Percentiles rank a stretch among this genome's conserved stretches.
Evolutionary conservation across 1,284 basidiomycete genomes (phyloP).

Genomic region (Pterula multifida): DNA sequence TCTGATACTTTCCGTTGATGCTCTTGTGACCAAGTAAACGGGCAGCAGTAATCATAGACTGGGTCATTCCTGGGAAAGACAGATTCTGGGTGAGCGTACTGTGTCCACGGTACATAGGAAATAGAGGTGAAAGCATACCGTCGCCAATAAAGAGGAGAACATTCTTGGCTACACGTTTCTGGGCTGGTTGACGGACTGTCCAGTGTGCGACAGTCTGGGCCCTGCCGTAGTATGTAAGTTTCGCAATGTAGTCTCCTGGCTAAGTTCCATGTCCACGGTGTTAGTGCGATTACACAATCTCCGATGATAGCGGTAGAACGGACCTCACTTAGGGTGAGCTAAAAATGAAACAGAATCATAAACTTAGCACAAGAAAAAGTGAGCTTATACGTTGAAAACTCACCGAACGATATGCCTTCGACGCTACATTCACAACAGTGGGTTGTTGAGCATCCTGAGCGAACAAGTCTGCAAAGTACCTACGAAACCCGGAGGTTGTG

Average conservation of each 20-base stretch:
- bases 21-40: conserved; percentile 30
- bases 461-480: conserved; percentile 29
- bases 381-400: conserved; percentile 9
- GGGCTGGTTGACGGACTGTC: conserved; percentile 21
- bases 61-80: conserved; percentile 25
- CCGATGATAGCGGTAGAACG: no score
- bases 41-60: conserved; percentile 32
- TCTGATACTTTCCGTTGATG: conserved; percentile 31
- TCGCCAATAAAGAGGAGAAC: conserved; percentile 29
- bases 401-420: conserved; percentile 28
- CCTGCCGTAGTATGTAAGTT: conserved; percentile 20
- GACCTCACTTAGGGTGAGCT: neutral
- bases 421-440: conserved; percentile 26
- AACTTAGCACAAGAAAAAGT: conserved; percentile 5
- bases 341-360: neutral
- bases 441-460: conserved; percentile 21
- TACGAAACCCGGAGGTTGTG: conserved; percentile 11
- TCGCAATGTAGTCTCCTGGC: conserved; percentile 16
- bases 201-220: conserved; percentile 22
- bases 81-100: neutral
- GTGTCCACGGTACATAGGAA: neutral
- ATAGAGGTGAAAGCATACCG: conserved; percentile 16
- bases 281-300: no score
- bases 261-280: neutral
- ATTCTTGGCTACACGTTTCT: conserved; percentile 23